Evolutionary conservation across 2,329 filamentous ascomycete species (phyloP), one percentile per base, ranked within the genome.

Genomic region (Mycocentrospora acerina): DNA sequence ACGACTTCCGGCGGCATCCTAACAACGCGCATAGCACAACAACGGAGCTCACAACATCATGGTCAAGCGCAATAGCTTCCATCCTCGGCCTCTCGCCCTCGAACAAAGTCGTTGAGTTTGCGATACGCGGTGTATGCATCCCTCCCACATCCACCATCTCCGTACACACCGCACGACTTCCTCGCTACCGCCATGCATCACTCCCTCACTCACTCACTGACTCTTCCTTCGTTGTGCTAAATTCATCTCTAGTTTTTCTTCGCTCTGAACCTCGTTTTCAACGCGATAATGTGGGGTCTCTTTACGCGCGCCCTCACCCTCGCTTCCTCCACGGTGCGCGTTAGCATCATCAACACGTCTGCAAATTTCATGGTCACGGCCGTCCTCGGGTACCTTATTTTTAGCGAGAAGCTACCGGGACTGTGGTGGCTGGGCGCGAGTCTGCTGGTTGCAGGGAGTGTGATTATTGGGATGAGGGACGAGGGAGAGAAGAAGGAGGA

Each of bases 181-280:
- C 13, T 26, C 25, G 15, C 17, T 19, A 14, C 24, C 12, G 10
- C 40, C 44, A 40, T n/a, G n/a, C n/a, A n/a, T n/a, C n/a, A n/a
- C n/a, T n/a, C n/a, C n/a, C n/a, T n/a, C n/a, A n/a, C n/a, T n/a
- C n/a, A n/a, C n/a, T n/a, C n/a, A n/a, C n/a, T n/a, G n/a, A n/a
- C n/a, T n/a, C n/a, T n/a, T n/a, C n/a, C n/a, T n/a, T n/a, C n/a
- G n/a, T n/a, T n/a, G n/a, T n/a, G n/a, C n/a, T n/a, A n/a, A n/a
- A n/a, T n/a, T n/a, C n/a, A n/a, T n/a, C n/a, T n/a, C n/a, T n/a
- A 88, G 84, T 69, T 78, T 28, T 90, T 90, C 73, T 90, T 91
- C 57, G 77, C 72, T 1, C 75, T 90, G 10, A 91, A 90, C 57
- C 74, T 90, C 29, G 65, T 78, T 35, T 90, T 89, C 67, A 89